Percentiles rank a stretch among this genome's conserved stretches.
These are phyloP conservation scores for Leptodontidium sp. DNA, from an alignment of 2,329 filamentous ascomycete species.

Conservation along the genomic window DNA sequence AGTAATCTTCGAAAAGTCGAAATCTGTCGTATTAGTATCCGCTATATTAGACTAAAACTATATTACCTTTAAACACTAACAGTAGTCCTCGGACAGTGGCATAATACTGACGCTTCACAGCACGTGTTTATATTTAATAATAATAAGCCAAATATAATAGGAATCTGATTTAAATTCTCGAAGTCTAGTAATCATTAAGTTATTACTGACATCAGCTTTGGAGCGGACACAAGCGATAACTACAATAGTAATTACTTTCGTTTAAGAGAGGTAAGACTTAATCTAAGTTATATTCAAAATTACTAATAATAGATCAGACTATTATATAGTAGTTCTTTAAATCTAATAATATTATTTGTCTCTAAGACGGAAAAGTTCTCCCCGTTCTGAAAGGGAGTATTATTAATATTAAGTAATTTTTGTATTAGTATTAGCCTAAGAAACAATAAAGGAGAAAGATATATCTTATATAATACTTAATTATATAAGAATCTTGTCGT, in stretches of 20 bases:
- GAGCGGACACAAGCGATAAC: slow-evolving; percentile 12
- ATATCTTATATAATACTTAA: neutral
- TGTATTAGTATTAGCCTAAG: no score
- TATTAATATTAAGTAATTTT: slow-evolving; percentile 15
- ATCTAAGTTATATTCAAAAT: slow-evolving; percentile 14
- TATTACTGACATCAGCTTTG: slow-evolving; percentile 26
- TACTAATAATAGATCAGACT: slow-evolving; percentile 21
- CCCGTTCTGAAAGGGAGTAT: slow-evolving; percentile 21
- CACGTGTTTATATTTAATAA: slow-evolving; percentile 19
- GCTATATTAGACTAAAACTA: slow-evolving; percentile 32
- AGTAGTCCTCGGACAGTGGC: slow-evolving; percentile 30
- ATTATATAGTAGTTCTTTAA: slow-evolving; percentile 29
- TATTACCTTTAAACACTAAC: slow-evolving; percentile 21
- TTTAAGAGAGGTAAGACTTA: slow-evolving; percentile 11
- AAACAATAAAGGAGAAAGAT: neutral
- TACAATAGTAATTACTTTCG: slow-evolving; percentile 15
- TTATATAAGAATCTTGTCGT: neutral
- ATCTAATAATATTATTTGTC: slow-evolving; percentile 17
- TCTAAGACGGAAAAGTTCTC: slow-evolving; percentile 20
- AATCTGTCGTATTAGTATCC: slow-evolving; percentile 25
- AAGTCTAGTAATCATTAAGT: slow-evolving; percentile 20
- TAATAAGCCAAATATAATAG: slow-evolving; percentile 10
- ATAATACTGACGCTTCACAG: slow-evolving; percentile 24
- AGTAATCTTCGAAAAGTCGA: slow-evolving; percentile 27
- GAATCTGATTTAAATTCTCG: slow-evolving; percentile 22